A percentile compares a stretch with the other conserved stretches of the same genome.
Evolutionary conservation across 1,284 basidiomycete genomes (phyloP).

Genomic region (Macrocybe sp.): DNA sequence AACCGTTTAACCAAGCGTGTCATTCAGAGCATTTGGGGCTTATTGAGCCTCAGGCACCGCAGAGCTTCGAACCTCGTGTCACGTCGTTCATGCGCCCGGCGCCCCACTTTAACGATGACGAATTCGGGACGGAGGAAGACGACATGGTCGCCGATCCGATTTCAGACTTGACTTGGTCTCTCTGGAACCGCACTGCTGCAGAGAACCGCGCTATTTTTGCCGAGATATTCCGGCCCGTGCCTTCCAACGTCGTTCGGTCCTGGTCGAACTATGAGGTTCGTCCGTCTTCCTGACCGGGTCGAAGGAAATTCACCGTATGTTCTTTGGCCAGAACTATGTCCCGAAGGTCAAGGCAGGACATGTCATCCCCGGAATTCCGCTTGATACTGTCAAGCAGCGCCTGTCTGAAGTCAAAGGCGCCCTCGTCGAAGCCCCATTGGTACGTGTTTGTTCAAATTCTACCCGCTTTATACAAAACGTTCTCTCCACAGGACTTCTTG

Average conservation of each 20-base stretch:
- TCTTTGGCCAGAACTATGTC: constrained; percentile 48
- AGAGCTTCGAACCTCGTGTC: constrained; percentile 32
- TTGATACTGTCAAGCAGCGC: constrained; percentile 69
- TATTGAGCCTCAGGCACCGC: constrained; percentile 55
- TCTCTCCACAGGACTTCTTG: constrained; percentile 61
- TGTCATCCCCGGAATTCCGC: constrained; percentile 61
- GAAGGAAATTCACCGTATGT: neutral
- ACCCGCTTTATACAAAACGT: neutral
- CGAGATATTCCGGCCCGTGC: constrained; percentile 80
- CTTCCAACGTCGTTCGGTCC: constrained; percentile 72
- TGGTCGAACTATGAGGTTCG: constrained; percentile 78
- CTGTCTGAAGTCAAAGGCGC: constrained; percentile 68
- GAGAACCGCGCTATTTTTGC: constrained; percentile 79
- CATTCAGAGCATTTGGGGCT: constrained; percentile 81
- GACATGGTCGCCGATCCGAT: constrained; percentile 77
- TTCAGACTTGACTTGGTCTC: constrained; percentile 47
- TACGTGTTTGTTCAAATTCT: constrained; percentile 26
- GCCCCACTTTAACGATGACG: constrained; percentile 65
- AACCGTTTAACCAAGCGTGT: neutral
- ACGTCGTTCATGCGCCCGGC: constrained; percentile 77
- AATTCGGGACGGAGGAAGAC: constrained; percentile 58
- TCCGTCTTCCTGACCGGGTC: constrained; percentile 8
- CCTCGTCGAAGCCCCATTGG: constrained; percentile 74
- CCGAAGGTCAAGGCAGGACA: constrained; percentile 81
- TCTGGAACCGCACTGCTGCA: constrained; percentile 74